These are phyloP conservation scores for Yamadazyma pseudoaaseri DNA, from an alignment of 1,139 yeast species.

Conservation along the genomic window DNA sequence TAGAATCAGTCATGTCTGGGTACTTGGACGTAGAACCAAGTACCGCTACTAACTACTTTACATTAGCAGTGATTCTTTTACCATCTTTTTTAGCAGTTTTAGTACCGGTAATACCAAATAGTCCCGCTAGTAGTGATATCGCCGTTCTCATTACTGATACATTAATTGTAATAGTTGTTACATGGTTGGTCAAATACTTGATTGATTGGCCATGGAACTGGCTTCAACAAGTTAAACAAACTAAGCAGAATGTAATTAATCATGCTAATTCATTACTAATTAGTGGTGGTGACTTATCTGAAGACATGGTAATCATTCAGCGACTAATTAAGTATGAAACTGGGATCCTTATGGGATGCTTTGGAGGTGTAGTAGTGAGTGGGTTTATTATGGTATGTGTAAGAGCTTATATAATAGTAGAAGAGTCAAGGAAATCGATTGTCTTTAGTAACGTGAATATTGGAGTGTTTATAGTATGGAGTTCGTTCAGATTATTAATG, in stretches of 20 bases:
- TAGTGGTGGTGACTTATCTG: slow-evolving; percentile 6
- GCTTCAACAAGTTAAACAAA: slow-evolving; percentile 23
- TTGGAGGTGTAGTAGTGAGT: slow-evolving; percentile 23
- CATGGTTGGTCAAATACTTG: slow-evolving; percentile 26
- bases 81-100: slow-evolving; percentile 16
- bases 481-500: slow-evolving; percentile 21
- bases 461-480: slow-evolving; percentile 29
- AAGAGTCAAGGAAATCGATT: slow-evolving; percentile 25
- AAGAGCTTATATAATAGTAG: slow-evolving; percentile 25
- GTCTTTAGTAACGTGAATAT: slow-evolving; percentile 35
- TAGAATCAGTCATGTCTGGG: slow-evolving; percentile 7
- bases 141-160: slow-evolving; percentile 26
- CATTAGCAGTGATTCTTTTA: slow-evolving; percentile 10
- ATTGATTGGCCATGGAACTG: slow-evolving; percentile 41
- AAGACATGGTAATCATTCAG: slow-evolving; percentile 15
- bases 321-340: slow-evolving; percentile 21
- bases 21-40: background rate
- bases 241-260: slow-evolving; percentile 19
- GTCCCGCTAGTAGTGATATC: slow-evolving; percentile 11
- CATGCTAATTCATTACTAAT: slow-evolving; percentile 16
- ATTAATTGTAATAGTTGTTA: slow-evolving; percentile 25
- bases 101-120: slow-evolving; percentile 14
- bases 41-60: slow-evolving; percentile 6
- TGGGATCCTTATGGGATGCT: slow-evolving; percentile 23
- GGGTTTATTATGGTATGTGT: slow-evolving; percentile 26